phyloP scores from a whole-genome alignment of 371 early-diverging fungal genomes.

The Syncephalastrum monosporum region DNA sequence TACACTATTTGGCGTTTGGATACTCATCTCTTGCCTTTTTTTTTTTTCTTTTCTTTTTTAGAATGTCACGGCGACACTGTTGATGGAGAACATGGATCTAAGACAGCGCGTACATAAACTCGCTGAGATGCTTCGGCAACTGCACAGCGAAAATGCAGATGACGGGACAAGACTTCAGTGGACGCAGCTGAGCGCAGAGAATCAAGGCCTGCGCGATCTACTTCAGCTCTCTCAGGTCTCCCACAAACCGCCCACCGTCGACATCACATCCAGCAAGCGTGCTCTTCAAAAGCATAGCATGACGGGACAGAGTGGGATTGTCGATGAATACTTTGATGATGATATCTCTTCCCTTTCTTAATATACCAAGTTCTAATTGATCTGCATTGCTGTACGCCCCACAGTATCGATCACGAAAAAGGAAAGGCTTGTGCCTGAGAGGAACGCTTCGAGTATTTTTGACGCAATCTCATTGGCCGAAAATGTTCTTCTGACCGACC shows the following conservation, averaged over 20 bases:
- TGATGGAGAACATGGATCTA: constrained; percentile 42
- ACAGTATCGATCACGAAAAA: too few relatives aligned
- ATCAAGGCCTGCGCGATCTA: constrained; percentile 25
- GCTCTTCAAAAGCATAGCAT: too few relatives aligned
- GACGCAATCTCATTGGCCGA: too few relatives aligned
- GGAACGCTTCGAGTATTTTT: too few relatives aligned
- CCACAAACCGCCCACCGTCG: not conserved
- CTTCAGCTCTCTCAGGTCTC: constrained; percentile 18
- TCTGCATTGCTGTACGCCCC: too few relatives aligned
- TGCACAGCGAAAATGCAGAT: constrained; percentile 17
- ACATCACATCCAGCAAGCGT: not conserved
- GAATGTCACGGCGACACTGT: constrained; percentile 37
- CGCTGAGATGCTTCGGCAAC: constrained; percentile 23
- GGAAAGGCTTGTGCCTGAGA: too few relatives aligned
- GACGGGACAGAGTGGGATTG: too few relatives aligned
- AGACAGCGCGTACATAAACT: constrained; percentile 31
- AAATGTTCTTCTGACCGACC: too few relatives aligned
- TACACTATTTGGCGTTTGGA: not conserved
- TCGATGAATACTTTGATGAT: too few relatives aligned
- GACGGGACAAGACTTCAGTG: constrained; percentile 15
- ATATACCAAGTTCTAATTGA: too few relatives aligned
- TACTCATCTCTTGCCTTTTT: not conserved
- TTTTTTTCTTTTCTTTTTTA: not conserved
- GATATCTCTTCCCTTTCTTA: too few relatives aligned
- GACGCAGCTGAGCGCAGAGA: constrained; percentile 32